Evolutionary conservation across 2,329 filamentous ascomycete species (phyloP), one percentile per base, ranked within the genome.

Genomic region (Hyphodiscus sp.): DNA sequence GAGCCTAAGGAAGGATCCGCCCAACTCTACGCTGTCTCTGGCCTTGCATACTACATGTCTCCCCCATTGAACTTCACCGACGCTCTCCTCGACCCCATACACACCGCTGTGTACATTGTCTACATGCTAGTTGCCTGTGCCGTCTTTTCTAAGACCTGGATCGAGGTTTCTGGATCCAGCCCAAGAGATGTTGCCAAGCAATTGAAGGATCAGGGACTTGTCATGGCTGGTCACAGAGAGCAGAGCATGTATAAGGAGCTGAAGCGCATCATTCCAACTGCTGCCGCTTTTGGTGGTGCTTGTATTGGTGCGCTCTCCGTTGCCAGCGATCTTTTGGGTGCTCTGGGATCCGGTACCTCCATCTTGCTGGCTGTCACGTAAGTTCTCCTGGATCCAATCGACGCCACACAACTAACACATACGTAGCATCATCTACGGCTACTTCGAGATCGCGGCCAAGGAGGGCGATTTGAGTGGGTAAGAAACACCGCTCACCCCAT

Each of bases 201-300:
- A 78, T 85, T 99, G 73, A 99, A 99, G 85, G 95, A 99, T 69
- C 94, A 99, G 77, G 94, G 94, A 71, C 86, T 99, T 55, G 92
- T 99, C 65, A 99, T 99, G 95, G 92, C 94, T 68, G 94, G 94
- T 69, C 94, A 99, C 80, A 89, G 94, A 77, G 95, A 99, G 74
- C 92, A 97, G 82, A 95, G 89, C 80, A 99, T 99, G 94, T 99
- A 99, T 85, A 95, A 95, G 81, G 94, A 99, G 77, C 84, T 99
- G 61, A 99, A 99, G 88, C 88, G 94, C 69, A 94, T 99, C 67
- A 99, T 99, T 62, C 95, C 94, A 60, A 97, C 94, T 57, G 95
- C 94, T 58, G 94, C 94, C 61, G 94, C 95, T 67, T 99, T 99
- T 64, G 94, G 95, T 74, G 94, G 94, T 81, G 94, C 94, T 63